A percentile compares a stretch with the other conserved stretches of the same genome.
Conservation (phyloP, 148 eudicot species). For the Arctostaphylos glauca region DNA sequence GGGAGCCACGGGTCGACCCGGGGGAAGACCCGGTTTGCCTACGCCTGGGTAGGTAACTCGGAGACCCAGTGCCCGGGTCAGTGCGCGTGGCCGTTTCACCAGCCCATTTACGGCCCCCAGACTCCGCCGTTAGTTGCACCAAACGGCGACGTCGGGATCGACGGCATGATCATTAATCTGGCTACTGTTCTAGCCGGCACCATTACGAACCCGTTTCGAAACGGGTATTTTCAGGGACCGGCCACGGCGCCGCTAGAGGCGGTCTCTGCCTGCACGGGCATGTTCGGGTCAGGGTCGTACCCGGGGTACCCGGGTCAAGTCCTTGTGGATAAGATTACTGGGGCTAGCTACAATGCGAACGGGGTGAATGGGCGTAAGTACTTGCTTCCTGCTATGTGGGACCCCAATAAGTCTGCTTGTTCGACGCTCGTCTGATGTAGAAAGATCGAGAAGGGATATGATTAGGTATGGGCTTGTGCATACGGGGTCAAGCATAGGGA, state of each 20-base stretch:
- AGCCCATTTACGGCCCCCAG: conserved; percentile 47
- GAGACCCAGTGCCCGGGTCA: conserved; percentile 47
- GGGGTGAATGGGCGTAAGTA: conserved; percentile 9
- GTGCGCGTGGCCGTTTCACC: conserved; percentile 55
- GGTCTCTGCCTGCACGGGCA: conserved; percentile 45
- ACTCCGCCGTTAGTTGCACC: conserved; percentile 39
- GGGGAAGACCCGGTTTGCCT: conserved; percentile 20
- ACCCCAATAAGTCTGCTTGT: neutral
- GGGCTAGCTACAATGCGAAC: conserved; percentile 10
- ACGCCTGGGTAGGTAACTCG: conserved; percentile 54
- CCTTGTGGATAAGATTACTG: neutral
- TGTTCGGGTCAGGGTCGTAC: conserved; percentile 45
- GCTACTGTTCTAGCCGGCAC: conserved; percentile 46
- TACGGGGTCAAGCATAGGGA: too few species aligned
- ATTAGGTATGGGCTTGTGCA: conserved; percentile 1
- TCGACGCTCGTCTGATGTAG: conserved; percentile 15
- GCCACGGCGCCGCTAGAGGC: conserved; percentile 45
- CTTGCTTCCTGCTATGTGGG: conserved; percentile 12
- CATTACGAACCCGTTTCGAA: conserved; percentile 40
- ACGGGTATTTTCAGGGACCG: conserved; percentile 46
- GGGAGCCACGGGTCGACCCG: conserved; percentile 43
- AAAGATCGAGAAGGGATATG: neutral
- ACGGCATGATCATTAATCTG: conserved; percentile 43
- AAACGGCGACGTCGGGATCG: conserved; percentile 49
- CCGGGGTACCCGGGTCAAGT: conserved; percentile 2